Conservation (phyloP, 345 rosid genomes). For the Camelina hispida region DNA sequence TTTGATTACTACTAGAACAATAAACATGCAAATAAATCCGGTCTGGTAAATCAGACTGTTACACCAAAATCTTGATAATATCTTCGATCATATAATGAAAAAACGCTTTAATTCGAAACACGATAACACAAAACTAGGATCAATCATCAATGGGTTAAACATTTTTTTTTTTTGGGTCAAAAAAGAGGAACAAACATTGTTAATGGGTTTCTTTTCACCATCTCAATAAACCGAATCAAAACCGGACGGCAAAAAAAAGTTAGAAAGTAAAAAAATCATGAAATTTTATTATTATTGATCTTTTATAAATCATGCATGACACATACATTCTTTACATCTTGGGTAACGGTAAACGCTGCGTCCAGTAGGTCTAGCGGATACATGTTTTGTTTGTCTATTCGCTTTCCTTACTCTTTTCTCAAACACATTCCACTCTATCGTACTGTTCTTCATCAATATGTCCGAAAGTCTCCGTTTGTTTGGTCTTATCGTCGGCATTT, state of each 20-base stretch:
- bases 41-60: neutral
- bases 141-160: no score
- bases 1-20: neutral
- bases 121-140: neutral
- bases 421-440: conserved; percentile 81
- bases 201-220: no score
- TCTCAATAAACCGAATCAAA: neutral
- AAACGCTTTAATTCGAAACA: neutral
- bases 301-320: conserved; percentile 39
- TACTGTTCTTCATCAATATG: conserved; percentile 70
- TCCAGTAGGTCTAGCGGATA: conserved; percentile 69
- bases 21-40: neutral
- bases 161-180: no score
- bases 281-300: neutral
- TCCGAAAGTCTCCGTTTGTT: conserved; percentile 78
- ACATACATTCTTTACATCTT: conserved; percentile 85
- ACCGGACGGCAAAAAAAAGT: neutral
- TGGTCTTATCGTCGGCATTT: conserved; percentile 90
- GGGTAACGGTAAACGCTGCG: conserved; percentile 89
- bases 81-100: neutral
- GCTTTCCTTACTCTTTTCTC: conserved; percentile 88
- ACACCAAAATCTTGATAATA: neutral
- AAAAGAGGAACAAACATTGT: no score
- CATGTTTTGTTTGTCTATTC: conserved; percentile 86
- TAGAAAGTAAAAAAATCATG: neutral